A percentile compares a stretch with the other conserved stretches of the same genome.
Conservation (phyloP, 1,284 basidiomycete genomes). For the Coniferiporia weirii region DNA sequence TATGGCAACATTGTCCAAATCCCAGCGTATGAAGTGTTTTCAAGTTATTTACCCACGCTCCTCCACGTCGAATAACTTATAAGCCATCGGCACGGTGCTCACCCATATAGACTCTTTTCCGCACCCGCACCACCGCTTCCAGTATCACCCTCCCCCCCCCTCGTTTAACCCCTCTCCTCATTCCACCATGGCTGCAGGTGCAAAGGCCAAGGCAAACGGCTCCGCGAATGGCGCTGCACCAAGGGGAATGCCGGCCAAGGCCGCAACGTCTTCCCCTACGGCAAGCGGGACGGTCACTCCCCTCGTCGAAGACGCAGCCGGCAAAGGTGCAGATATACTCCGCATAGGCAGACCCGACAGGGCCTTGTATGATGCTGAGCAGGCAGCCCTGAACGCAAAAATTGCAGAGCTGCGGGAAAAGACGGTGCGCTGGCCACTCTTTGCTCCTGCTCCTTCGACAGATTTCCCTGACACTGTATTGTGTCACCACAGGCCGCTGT, state of each 20-base stretch:
- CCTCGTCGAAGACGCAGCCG: constrained; percentile 39
- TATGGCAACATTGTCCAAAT: too few relatives aligned
- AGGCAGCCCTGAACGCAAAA: constrained; percentile 75
- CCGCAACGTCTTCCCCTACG: constrained; percentile 31
- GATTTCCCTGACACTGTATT: background rate
- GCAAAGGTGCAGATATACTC: constrained; percentile 35
- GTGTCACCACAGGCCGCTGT: constrained; percentile 55
- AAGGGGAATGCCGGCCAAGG: constrained; percentile 33
- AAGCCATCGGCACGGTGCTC: too few relatives aligned
- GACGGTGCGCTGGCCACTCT: constrained; percentile 52
- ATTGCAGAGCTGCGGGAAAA: constrained; percentile 79
- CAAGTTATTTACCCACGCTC: constrained; percentile 4
- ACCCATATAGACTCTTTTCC: too few relatives aligned
- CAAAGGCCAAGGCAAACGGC: constrained; percentile 41
- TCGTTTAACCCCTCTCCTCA: background rate
- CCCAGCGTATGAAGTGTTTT: background rate
- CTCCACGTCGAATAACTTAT: background rate
- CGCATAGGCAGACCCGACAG: constrained; percentile 71
- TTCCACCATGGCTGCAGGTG: constrained; percentile 23
- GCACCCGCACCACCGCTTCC: background rate
- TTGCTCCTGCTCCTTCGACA: background rate
- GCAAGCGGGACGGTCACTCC: constrained; percentile 46
- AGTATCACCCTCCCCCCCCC: background rate
- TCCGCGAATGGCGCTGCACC: constrained; percentile 34
- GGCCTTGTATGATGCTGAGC: constrained; percentile 73